A percentile compares a stretch with the other conserved stretches of the same genome.
phyloP scores from a whole-genome alignment of 257 asterid genomes.

The Solanum bulbocastanum region DNA sequence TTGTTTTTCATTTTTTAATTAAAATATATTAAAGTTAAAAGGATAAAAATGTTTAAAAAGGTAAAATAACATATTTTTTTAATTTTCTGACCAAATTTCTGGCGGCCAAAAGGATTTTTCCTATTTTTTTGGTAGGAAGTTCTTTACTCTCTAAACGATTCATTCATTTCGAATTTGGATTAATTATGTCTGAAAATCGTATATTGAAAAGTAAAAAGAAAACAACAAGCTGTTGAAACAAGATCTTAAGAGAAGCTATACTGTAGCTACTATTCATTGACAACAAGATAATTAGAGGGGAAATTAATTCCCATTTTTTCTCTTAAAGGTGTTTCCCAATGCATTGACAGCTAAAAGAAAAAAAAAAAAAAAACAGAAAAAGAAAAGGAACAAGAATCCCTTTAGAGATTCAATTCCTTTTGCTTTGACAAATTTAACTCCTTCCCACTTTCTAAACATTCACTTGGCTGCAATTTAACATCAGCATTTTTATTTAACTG shows the following conservation, averaged over 20 bases:
- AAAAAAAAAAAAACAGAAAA: neutral
- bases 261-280: conserved; percentile 30
- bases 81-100: too few species aligned
- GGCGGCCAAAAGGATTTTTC: too few species aligned
- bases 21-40: too few species aligned
- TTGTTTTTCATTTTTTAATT: too few species aligned
- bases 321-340: conserved; percentile 29
- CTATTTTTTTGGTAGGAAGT: neutral
- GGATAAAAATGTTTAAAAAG: too few species aligned
- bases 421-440: conserved; percentile 7
- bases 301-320: neutral
- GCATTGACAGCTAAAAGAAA: conserved; percentile 22
- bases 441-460: conserved; percentile 6
- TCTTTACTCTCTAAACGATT: neutral
- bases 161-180: neutral
- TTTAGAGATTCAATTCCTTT: conserved; percentile 28
- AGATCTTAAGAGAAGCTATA: neutral
- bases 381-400: conserved; percentile 21
- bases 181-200: neutral
- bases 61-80: too few species aligned
- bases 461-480: conserved; percentile 9
- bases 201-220: neutral
- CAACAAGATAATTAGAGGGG: conserved; percentile 33
- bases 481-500: neutral
- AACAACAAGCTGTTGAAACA: neutral